Evolutionary conservation across 1,284 basidiomycete species (phyloP), one percentile per base, ranked within the genome.

Genomic region (Malassezia vespertilionis): DNA sequence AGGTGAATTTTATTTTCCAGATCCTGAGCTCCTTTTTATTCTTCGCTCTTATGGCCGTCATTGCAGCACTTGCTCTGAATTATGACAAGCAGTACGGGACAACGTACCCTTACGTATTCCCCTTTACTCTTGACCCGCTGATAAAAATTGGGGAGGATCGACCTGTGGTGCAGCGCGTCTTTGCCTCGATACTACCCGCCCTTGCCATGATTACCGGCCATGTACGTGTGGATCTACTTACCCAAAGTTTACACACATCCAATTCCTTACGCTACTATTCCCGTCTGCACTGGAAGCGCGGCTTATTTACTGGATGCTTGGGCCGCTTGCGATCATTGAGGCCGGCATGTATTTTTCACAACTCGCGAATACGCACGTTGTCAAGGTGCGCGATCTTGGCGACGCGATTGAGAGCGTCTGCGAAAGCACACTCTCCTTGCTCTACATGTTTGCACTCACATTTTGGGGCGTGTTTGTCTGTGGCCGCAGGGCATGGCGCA

Each of bases 401-500:
- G 80, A 81, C 48, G 83, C 84, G 22, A 80, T 90, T 22, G 82
- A 85, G 46, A 93, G 93, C 73, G 83, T 95, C 52, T 91, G 89
- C 78, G 93, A 93, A 71, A 87, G 86, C 4, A 86, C 90, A 0
- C 80, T 97, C 18, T 86, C 89, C 15, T 78, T 99, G 40, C 81
- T 99, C 45, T 97, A 96, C 74, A 89, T 87, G 4, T 75, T 79
- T 34, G 81, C 86, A 2, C 81, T 99, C 44, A 76, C 89, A 64
- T 81, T 95, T 53, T 99, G 91, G 91, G 93, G 91, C 32, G 77
- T 85, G 51, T 73, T 87, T 43, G 80, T 97, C 58, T 96, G 96
- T 66, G 79, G 88, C 23, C 77, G 80, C 40, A 80, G 87, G 44
- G 93, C 93, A 1, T 97, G 91, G 91, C 79, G 90, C 14, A 85